A percentile compares a stretch with the other conserved stretches of the same genome.
Conservation (phyloP, 75 land plant genomes). For the Chamaecyparis obtusa region DNA sequence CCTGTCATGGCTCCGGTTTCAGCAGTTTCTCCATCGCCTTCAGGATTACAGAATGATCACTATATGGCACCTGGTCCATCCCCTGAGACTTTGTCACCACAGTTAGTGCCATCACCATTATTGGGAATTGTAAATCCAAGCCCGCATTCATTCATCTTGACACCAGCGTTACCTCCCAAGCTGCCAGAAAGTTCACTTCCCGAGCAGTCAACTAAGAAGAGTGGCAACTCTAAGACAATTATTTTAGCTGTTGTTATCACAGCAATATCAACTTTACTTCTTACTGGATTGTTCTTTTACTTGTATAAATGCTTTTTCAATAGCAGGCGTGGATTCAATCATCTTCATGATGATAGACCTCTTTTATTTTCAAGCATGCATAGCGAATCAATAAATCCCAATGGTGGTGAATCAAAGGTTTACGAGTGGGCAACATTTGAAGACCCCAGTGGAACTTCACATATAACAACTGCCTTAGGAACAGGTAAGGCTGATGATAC, state of each 20-base stretch:
- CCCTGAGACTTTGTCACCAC: background rate
- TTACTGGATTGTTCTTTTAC: background rate
- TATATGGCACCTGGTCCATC: background rate
- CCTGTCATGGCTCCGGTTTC: background rate
- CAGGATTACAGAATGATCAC: background rate
- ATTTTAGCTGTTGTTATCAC: slow-evolving; percentile 10
- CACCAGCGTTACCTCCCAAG: background rate
- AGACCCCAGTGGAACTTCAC: background rate
- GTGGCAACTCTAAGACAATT: slow-evolving; percentile 8
- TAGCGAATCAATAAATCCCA: background rate
- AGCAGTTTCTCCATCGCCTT: background rate
- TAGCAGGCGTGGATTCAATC: background rate
- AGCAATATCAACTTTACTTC: slow-evolving; percentile 9
- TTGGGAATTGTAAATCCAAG: background rate
- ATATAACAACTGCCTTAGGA: background rate
- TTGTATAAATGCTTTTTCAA: background rate
- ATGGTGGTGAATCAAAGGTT: background rate
- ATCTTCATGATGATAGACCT: slow-evolving; percentile 4
- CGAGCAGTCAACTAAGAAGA: background rate
- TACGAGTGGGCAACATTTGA: slow-evolving; percentile 5
- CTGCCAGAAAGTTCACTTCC: background rate
- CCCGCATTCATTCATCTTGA: background rate
- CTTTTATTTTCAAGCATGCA: slow-evolving; percentile 3
- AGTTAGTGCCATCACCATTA: background rate
- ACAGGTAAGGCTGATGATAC: background rate